Evolutionary conservation across 1,284 basidiomycete genomes (phyloP).

Genomic region (Entoloma clypeatum): DNA sequence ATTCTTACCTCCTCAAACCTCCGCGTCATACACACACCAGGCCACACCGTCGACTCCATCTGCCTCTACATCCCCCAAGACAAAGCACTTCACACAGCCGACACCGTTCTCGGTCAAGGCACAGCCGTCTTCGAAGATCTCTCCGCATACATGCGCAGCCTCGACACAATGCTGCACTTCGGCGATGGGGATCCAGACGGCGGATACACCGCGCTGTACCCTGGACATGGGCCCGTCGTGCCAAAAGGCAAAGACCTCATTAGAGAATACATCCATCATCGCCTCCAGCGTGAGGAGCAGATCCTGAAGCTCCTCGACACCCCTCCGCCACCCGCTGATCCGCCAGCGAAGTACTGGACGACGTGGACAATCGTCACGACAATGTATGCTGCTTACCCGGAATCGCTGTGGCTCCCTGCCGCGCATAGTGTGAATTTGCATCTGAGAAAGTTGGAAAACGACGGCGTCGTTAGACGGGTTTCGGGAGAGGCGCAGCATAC

Average conservation of each 20-base stretch:
- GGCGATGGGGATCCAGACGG: constrained; percentile 27
- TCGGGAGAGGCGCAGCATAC: constrained; percentile 47
- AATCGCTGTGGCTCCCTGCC: constrained; percentile 71
- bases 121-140: constrained; percentile 91
- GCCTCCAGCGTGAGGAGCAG: constrained; percentile 79
- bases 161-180: constrained; percentile 59
- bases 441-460: constrained; percentile 67
- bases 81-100: constrained; percentile 79
- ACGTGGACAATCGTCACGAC: constrained; percentile 61
- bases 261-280: constrained; percentile 74
- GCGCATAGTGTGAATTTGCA: constrained; percentile 69
- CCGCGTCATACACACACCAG: constrained; percentile 80
- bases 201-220: constrained; percentile 60
- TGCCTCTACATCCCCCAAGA: constrained; percentile 64
- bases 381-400: constrained; percentile 71
- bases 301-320: constrained; percentile 59
- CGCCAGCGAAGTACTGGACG: constrained; percentile 41
- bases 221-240: constrained; percentile 85
- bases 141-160: constrained; percentile 63
- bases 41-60: constrained; percentile 88
- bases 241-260: constrained; percentile 57
- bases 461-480: constrained; percentile 51
- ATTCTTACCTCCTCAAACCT: constrained; percentile 41
- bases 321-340: constrained; percentile 24
- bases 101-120: constrained; percentile 89